A percentile compares a stretch with the other conserved stretches of the same genome.
These are phyloP conservation scores for Penicillium sp. DNA, from an alignment of 2,329 filamentous ascomycete species.

Conservation along the genomic window DNA sequence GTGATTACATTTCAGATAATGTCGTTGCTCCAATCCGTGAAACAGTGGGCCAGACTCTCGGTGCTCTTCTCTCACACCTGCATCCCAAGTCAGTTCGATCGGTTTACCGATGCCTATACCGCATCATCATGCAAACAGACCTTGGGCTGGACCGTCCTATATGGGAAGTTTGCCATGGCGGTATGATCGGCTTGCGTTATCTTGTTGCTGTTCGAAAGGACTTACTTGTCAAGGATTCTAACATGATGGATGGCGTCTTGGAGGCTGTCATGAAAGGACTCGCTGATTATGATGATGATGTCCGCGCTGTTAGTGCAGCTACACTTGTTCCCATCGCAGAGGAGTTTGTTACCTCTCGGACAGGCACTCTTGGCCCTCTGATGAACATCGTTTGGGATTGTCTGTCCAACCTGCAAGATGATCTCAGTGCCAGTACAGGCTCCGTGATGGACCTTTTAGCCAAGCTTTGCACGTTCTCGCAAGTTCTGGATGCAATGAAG, in stretches of 20 bases:
- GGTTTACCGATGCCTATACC: constrained; percentile 79
- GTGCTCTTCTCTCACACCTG: constrained; percentile 82
- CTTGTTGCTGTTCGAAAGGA: constrained; percentile 94
- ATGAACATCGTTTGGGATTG: constrained; percentile 98
- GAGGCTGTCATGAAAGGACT: constrained; percentile 92
- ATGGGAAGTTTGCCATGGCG: constrained; percentile 96
- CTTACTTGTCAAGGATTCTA: constrained; percentile 75
- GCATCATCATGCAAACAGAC: constrained; percentile 89
- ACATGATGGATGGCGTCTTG: constrained; percentile 90
- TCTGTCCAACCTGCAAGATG: constrained; percentile 92
- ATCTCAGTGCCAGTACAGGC: constrained; percentile 93
- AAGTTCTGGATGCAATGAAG: constrained; percentile 94
- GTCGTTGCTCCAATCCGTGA: constrained; percentile 95
- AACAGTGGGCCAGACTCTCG: constrained; percentile 90
- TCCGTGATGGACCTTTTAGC: constrained; percentile 98
- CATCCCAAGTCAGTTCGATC: constrained; percentile 74
- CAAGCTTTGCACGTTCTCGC: constrained; percentile 89
- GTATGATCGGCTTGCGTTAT: constrained; percentile 95
- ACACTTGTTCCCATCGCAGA: constrained; percentile 94
- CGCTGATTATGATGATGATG: constrained; percentile 88
- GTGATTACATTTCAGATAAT: constrained; percentile 95
- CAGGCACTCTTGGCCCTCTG: constrained; percentile 71
- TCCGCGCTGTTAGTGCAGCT: constrained; percentile 94
- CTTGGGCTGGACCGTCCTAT: constrained; percentile 69
- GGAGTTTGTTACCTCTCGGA: constrained; percentile 85